Base-by-base conservation (phyloP, 2,329 filamentous ascomycete genomes). In the Lachnellula occidentalis region DNA sequence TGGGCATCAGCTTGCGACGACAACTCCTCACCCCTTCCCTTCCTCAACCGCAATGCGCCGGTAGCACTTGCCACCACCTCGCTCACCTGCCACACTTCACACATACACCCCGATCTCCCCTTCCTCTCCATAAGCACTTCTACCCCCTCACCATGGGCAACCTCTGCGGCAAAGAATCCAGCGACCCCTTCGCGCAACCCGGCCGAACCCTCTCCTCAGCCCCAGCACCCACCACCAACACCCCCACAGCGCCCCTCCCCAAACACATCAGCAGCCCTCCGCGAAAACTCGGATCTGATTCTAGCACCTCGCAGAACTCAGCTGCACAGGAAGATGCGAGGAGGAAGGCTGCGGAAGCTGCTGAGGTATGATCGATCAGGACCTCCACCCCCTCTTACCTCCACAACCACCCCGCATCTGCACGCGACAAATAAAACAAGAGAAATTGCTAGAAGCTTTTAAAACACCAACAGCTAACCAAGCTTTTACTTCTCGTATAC, bases 141-240 rank as follows among this genome's bases (percentile, higher is more conserved):
- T 31, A 43, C 12, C 19, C 21, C 12, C 19, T 27, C 56, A 71
- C 56, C 61, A 96, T 96, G 92, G 92, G 92, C 56, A 92, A 90
- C 70, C 79, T 90, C 73, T 96, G 89, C 76, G 88, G 90, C 69
- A 91, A 90, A 71, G 79, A 89, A 69, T 79, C 77, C 55, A 74
- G 81, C 59, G 83, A 88, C 64, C 77, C 82, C 70, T 94, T 91
- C 74, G 73, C 82, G 50, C 81, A 82, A 51, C 85, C 87, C 48
- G 90, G 90, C 56, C 87, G 89, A 51, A 80, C 83, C 37, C 78
- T 95, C 52, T 86, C 83, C 61, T 77, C 83, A 8, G 61, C 62
- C 3, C 61, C 65, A 1, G 61, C 73, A 57, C 58, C 77, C 69
- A 61, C 75, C 66, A 58, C 57, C 56, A 80, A 58, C 19, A 48